Percentiles rank a stretch among this genome's conserved stretches.
Conservation (phyloP, 176 grass and related monocot species). For the Aechmea fasciata region DNA sequence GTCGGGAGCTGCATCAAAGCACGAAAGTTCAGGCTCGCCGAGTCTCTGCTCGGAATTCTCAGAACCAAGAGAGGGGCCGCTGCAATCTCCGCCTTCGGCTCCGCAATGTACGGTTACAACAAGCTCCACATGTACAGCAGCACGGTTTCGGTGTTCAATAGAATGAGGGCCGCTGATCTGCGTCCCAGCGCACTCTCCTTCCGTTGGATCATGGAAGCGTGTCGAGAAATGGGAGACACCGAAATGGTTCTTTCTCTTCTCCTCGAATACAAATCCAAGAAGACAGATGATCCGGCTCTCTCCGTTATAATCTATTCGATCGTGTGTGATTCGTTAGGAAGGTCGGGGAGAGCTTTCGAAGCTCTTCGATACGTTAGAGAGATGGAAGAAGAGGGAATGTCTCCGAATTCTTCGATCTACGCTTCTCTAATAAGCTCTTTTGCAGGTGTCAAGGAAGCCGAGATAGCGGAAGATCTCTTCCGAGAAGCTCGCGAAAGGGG, state of each 20-base stretch:
- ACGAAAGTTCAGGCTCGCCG: conserved; percentile 54
- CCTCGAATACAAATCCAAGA: conserved; percentile 45
- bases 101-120: conserved; percentile 78
- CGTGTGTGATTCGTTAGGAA: conserved; percentile 52
- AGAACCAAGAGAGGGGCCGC: conserved; percentile 37
- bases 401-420: conserved; percentile 44
- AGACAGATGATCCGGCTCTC: conserved; percentile 30
- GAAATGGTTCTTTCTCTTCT: conserved; percentile 53
- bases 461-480: conserved; percentile 49
- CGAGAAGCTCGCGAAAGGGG: conserved; percentile 44
- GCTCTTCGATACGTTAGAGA: conserved; percentile 56
- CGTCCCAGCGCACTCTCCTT: conserved; percentile 37
- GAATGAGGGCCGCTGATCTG: conserved; percentile 38
- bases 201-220: conserved; percentile 51
- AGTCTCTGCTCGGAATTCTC: conserved; percentile 41
- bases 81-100: conserved; percentile 37
- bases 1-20: conserved; percentile 52
- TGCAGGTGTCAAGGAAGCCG: conserved; percentile 45
- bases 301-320: conserved; percentile 42
- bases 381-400: conserved; percentile 58
- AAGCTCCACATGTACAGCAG: conserved; percentile 80
- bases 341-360: conserved; percentile 43
- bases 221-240: conserved; percentile 35
- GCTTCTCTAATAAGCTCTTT: conserved; percentile 52
- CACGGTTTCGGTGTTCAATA: conserved; percentile 50